Evolutionary conservation across 805 yeast genomes (phyloP), one percentile per base, ranked within the genome.

Genomic region (Lipomyces chichibuensis): DNA sequence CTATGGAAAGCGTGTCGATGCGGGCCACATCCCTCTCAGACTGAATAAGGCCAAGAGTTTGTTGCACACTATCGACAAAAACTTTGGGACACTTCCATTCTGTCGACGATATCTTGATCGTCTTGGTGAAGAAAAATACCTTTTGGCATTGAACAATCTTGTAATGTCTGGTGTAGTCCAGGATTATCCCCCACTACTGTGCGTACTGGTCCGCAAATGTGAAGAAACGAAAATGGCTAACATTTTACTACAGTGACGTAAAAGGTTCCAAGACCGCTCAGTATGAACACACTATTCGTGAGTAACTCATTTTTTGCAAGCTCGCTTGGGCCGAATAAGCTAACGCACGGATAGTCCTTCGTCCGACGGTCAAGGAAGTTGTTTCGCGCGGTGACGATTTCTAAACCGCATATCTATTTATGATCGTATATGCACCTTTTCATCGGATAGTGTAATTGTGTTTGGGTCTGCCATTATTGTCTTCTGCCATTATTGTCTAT

Each of bases 361-460:
- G 93, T 75, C 96, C 98, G 35, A 91, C 91, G 66, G 87, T 86
- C 79, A 95, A 94, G 81, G 99, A 95, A 79, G 94, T 95, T 57
- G 92, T 95, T 25, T 91, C 97, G 14, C 85, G 94, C 72, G 99
- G 99, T 60, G 97, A 92, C 57, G 99, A 95, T 79, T 95, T 88
- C 77, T 94, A 79, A 74, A 57, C 49, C 8, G 23, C 5, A 20
- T 23, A 14, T 20, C 20, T 57, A 2, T 32, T 27, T 17, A 37
- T 4, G 2, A 43, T 17, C n/a, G 25, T 3, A n/a, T 17, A 17
- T 17, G 6, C 6, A 2, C 20, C 11, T 6, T 43, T 8, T 43
- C 8, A 8, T 43, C 3, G 0, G 20, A 43, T n/a, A 17, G 6
- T 17, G 49, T 43, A 43, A 17, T 17, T 43, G 49, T 43, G 20